Evolutionary conservation across 1,284 basidiomycete species (phyloP), one percentile per base, ranked within the genome.

Genomic region (Caloboletus inedulis): DNA sequence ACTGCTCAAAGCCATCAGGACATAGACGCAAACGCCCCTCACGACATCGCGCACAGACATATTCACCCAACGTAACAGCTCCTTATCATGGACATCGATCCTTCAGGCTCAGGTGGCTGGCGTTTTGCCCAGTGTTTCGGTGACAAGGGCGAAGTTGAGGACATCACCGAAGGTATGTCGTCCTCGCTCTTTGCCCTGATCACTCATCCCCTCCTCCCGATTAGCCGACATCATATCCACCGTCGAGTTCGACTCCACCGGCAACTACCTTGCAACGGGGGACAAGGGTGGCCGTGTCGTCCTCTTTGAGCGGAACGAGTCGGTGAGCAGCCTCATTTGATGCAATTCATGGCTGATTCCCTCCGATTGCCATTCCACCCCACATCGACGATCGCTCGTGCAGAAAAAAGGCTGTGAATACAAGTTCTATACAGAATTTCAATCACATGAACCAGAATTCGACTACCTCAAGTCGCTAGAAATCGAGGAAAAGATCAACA

Each of bases 401-500:
- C 69, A 95, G 91, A 99, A 99, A 90, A 98, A 98, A 74, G 94
- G 94, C 56, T 99, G 97, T 79, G 97, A 99, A 76, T 99, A 99
- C 85, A 98, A 98, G 75, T 99, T 99, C 74, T 98, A 99, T 74
- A 99, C 97, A 56, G 97, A 99, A 74, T 97, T 99, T 71, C 97
- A 99, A 79, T 97, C 94, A 41, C 97, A 99, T 72, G 97, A 99
- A 72, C 97, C 97, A 54, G 97, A 99, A 73, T 99, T 99, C 73
- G 97, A 99, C 79, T 99, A 99, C 72, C 87, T 99, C 71, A 99
- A 99, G 79, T 97, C 94, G 30, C 80, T 99, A 62, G 97, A 99
- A 80, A 99, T 99, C 72, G 97, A 99, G 75, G 97, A 99, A 80
- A 99, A 99, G 87, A 99, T 99, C 81, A 99, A 99, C 80, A 93